Percentiles rank a stretch among this genome's conserved stretches.
phyloP scores from a whole-genome alignment of 805 yeast species.

The Hanseniaspora guilliermondii region DNA sequence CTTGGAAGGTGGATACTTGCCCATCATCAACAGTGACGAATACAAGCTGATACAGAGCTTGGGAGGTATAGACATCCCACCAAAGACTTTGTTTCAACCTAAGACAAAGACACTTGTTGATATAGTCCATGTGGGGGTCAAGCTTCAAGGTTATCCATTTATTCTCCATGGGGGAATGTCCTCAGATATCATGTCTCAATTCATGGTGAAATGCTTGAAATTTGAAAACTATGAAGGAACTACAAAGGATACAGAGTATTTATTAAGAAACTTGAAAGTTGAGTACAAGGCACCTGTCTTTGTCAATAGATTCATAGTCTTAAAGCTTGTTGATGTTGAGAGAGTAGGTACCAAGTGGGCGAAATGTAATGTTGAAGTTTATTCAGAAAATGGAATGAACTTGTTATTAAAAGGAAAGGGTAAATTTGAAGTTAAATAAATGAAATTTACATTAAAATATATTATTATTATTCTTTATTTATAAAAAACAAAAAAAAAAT shows the following conservation, averaged over 20 bases:
- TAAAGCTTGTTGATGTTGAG: conserved; percentile 38
- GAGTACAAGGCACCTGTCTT: conserved; percentile 58
- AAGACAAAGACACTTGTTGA: conserved; percentile 48
- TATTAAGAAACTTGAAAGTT: conserved; percentile 32
- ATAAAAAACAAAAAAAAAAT: too few species aligned
- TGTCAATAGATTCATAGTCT: conserved; percentile 62
- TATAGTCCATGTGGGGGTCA: conserved; percentile 64
- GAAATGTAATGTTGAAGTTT: conserved; percentile 36
- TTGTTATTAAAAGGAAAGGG: conserved; percentile 48
- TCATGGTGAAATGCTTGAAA: conserved; percentile 43
- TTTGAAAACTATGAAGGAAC: conserved; percentile 27
- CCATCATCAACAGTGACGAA: neutral
- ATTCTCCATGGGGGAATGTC: conserved; percentile 80
- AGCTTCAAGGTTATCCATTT: conserved; percentile 75
- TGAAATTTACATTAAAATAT: conserved; percentile 33
- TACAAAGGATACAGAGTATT: conserved; percentile 20
- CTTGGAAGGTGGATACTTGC: conserved; percentile 32
- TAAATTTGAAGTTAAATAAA: conserved; percentile 24
- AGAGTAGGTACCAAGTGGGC: conserved; percentile 25
- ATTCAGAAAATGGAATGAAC: conserved; percentile 38
- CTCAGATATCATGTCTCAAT: conserved; percentile 69
- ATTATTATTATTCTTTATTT: too few species aligned
- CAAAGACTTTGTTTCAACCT: conserved; percentile 51
- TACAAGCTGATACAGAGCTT: conserved; percentile 42
- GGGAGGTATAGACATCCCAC: conserved; percentile 69